Evolutionary conservation across 768 basidiomycete species (phyloP).

Genomic region (Suillus subalutaceus): DNA sequence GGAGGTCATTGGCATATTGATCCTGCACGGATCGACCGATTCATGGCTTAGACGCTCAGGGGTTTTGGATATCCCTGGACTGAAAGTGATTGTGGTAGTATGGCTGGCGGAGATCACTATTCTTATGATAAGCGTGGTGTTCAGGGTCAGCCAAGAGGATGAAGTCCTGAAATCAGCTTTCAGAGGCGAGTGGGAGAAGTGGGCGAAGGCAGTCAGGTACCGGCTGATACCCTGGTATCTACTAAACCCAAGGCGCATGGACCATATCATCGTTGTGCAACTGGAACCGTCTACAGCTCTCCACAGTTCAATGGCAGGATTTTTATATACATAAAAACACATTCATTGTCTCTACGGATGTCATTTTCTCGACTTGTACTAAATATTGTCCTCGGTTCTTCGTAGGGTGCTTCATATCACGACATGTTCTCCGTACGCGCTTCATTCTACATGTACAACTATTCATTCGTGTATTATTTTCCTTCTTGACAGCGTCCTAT

Average conservation of each 20-base stretch:
- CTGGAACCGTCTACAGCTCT: neutral
- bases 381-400: neutral
- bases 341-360: neutral
- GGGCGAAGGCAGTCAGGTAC: slow-evolving; percentile 31
- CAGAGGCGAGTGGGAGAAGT: slow-evolving; percentile 12
- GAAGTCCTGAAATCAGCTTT: neutral
- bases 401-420: neutral
- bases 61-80: neutral
- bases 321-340: neutral
- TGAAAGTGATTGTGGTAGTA: neutral
- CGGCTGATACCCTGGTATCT: slow-evolving; percentile 36
- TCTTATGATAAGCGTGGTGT: neutral
- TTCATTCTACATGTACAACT: neutral
- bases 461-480: neutral
- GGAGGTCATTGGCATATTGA: slow-evolving; percentile 10
- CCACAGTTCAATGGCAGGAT: neutral
- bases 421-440: neutral
- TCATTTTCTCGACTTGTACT: neutral
- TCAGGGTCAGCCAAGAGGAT: neutral
- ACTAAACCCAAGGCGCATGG: slow-evolving; percentile 14
- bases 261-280: neutral
- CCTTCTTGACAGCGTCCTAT: neutral
- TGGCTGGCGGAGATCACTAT: neutral
- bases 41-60: slow-evolving; percentile 12
- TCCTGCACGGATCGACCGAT: slow-evolving; percentile 8